phyloP scores from a whole-genome alignment of 805 yeast species.

The Spathaspora boniae region DNA sequence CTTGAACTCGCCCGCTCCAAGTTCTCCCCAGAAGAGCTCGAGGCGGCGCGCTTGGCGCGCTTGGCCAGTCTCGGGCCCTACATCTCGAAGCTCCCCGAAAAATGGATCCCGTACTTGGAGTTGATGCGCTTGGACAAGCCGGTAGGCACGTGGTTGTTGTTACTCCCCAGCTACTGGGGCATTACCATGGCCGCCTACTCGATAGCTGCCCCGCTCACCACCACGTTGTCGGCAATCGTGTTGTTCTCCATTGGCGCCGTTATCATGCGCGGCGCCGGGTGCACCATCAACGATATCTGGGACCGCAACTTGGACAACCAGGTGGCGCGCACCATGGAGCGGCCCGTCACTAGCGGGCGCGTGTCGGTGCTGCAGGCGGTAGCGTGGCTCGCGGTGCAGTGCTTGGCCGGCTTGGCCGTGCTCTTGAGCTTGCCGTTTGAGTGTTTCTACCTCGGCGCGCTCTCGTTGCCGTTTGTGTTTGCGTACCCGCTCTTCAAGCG shows the following conservation, averaged over 20 bases:
- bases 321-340: slow-evolving; percentile 81
- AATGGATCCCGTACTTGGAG: slow-evolving; percentile 86
- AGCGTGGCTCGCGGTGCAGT: slow-evolving; percentile 67
- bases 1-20: slow-evolving; percentile 9
- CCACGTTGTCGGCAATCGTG: slow-evolving; percentile 58
- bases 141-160: slow-evolving; percentile 85
- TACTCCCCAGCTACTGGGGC: slow-evolving; percentile 89
- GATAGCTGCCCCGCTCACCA: slow-evolving; percentile 62
- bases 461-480: slow-evolving; percentile 73
- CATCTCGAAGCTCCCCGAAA: slow-evolving; percentile 62
- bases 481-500: slow-evolving; percentile 92
- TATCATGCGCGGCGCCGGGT: slow-evolving; percentile 97
- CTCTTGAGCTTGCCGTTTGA: slow-evolving; percentile 70
- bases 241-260: slow-evolving; percentile 82
- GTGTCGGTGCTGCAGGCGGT: slow-evolving; percentile 70
- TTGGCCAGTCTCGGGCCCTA: slow-evolving; percentile 40
- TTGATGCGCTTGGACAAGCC: slow-evolving; percentile 91
- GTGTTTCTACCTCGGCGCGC: slow-evolving; percentile 80
- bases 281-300: slow-evolving; percentile 87
- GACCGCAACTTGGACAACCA: slow-evolving; percentile 81
- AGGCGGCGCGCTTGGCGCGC: slow-evolving; percentile 51
- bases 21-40: slow-evolving; percentile 41
- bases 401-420: slow-evolving; percentile 69
- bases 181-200: slow-evolving; percentile 83
- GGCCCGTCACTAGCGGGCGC: slow-evolving; percentile 92